Evolutionary conservation across 139 green algal species (phyloP).

Genomic region (Haematococcus sp.): DNA sequence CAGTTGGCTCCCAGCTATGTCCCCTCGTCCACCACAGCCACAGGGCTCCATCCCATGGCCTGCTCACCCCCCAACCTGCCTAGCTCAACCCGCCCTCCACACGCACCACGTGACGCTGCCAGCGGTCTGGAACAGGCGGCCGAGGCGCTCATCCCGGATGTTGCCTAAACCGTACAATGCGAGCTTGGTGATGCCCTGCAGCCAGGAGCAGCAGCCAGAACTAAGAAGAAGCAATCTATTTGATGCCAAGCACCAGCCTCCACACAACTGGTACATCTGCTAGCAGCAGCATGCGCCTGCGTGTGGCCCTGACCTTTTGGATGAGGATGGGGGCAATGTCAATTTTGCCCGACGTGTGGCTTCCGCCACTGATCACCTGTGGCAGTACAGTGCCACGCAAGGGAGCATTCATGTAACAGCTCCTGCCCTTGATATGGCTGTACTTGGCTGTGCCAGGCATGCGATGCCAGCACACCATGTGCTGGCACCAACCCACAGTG

Average conservation of each 20-base stretch:
- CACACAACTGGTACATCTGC: no score
- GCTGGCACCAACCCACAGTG: no score
- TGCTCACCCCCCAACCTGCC: no score
- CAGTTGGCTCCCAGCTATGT: no score
- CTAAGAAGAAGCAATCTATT: not conserved
- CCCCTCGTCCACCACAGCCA: no score
- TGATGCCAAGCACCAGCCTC: not conserved
- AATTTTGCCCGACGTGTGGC: slow-evolving; percentile 15
- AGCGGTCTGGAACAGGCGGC: slow-evolving; percentile 81
- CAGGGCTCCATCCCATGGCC: no score
- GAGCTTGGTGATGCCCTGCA: slow-evolving; percentile 83
- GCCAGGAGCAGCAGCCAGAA: no score
- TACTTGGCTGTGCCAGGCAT: no score
- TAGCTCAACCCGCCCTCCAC: not conserved
- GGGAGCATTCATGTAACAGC: slow-evolving; percentile 17
- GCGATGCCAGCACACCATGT: no score
- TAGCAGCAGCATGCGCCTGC: no score
- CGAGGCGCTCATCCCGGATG: slow-evolving; percentile 92
- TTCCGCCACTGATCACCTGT: slow-evolving; percentile 44
- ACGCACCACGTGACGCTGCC: slow-evolving; percentile 70
- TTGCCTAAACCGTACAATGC: slow-evolving; percentile 95
- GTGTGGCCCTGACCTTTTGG: no score
- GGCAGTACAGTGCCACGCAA: slow-evolving; percentile 57
- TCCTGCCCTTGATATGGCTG: no score
- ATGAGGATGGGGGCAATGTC: slow-evolving; percentile 62